Evolutionary conservation across 2,329 filamentous ascomycete species (phyloP).

Genomic region (Diaporthe amygdali): DNA sequence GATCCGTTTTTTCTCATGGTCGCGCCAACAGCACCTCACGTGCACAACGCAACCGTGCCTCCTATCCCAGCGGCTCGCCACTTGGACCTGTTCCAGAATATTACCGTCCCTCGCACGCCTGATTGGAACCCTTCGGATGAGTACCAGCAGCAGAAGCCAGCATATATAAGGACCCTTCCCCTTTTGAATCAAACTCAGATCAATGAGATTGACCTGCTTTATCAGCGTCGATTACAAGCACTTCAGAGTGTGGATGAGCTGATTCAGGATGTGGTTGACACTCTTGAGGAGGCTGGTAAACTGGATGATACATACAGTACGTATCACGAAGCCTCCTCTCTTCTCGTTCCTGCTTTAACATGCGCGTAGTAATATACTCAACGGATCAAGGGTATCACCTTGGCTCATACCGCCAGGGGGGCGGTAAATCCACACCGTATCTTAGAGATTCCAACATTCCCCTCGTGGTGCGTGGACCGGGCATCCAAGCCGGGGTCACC

Average conservation of each 20-base stretch:
- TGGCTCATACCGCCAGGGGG: background rate
- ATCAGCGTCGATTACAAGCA: slow-evolving; percentile 48
- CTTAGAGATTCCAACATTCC: slow-evolving; percentile 65
- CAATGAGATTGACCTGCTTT: slow-evolving; percentile 40
- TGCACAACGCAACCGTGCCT: slow-evolving; percentile 48
- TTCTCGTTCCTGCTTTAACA: no score
- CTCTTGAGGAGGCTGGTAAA: slow-evolving; percentile 24
- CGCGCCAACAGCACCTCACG: slow-evolving; percentile 71
- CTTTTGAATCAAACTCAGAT: background rate
- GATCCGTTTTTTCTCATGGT: slow-evolving; percentile 70
- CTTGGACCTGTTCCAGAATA: slow-evolving; percentile 63
- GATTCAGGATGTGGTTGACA: slow-evolving; percentile 40
- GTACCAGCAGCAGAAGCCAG: background rate
- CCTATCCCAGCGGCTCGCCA: slow-evolving; percentile 67
- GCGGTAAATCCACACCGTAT: slow-evolving; percentile 57
- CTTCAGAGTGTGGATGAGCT: slow-evolving; percentile 50
- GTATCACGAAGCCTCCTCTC: no score
- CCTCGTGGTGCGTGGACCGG: slow-evolving; percentile 65
- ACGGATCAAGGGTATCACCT: background rate
- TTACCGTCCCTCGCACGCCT: slow-evolving; percentile 61
- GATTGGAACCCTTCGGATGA: slow-evolving; percentile 68
- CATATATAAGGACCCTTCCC: background rate
- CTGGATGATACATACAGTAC: background rate
- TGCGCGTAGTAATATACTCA: background rate
- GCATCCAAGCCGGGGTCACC: slow-evolving; percentile 47